phyloP scores from a whole-genome alignment of 306 rosid species.

The Cicer cuneatum region DNA sequence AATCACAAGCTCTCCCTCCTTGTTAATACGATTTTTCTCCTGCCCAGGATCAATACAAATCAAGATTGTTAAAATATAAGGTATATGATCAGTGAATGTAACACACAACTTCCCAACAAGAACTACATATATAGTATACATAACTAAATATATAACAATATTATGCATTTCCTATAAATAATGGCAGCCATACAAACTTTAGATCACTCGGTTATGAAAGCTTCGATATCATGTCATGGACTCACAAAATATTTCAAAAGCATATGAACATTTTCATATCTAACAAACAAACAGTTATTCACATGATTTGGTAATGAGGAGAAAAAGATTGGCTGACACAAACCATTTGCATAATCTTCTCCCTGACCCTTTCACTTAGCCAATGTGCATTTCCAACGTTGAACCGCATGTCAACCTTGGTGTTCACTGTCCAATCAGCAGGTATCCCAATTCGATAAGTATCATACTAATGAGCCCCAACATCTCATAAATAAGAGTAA shows the following conservation, averaged over 20 bases:
- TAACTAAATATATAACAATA: neutral
- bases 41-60: conserved; percentile 50
- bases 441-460: neutral
- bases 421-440: conserved; percentile 70
- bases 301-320: neutral
- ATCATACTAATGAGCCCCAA: conserved; percentile 22
- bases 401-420: conserved; percentile 99
- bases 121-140: neutral
- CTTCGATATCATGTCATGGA: neutral
- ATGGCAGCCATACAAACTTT: neutral
- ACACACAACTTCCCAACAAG: neutral
- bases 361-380: conserved; percentile 82
- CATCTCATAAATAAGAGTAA: neutral
- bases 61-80: conserved; percentile 29
- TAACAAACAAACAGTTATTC: conserved; percentile 19
- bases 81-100: conserved; percentile 23
- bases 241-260: conserved; percentile 4
- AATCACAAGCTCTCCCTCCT: conserved; percentile 95
- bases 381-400: conserved; percentile 78
- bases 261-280: neutral
- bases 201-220: neutral
- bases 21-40: conserved; percentile 95
- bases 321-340: conserved; percentile 35
- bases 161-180: neutral
- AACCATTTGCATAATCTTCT: conserved; percentile 80